These are phyloP conservation scores for Arthrobotrys iridis DNA, from an alignment of 2,329 filamentous ascomycete species.

Conservation along the genomic window DNA sequence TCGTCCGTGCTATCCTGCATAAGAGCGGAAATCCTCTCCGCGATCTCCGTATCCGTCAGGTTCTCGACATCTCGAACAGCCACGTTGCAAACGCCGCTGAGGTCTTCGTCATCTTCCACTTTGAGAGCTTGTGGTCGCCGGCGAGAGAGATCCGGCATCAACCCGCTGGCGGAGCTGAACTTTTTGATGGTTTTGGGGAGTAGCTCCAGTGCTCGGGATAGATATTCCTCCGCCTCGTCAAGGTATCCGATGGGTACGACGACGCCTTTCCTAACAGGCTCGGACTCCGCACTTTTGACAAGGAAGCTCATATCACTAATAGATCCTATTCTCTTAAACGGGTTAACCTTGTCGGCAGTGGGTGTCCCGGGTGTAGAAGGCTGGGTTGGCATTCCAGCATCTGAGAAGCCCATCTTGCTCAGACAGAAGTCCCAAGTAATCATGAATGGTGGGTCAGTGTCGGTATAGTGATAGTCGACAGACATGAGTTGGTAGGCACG, in stretches of 20 bases:
- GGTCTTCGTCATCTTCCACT: conserved; percentile 70
- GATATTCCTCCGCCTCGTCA: conserved; percentile 89
- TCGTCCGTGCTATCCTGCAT: conserved; percentile 85
- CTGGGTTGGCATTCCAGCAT: conserved; percentile 81
- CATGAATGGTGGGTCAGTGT: conserved; percentile 76
- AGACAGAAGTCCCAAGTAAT: conserved; percentile 96
- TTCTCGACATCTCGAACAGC: conserved; percentile 89
- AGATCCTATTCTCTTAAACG: conserved; percentile 86
- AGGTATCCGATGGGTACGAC: conserved; percentile 93
- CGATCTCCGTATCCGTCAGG: conserved; percentile 80
- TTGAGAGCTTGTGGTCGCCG: conserved; percentile 68
- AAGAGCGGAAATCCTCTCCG: conserved; percentile 77
- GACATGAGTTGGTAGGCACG: conserved; percentile 91
- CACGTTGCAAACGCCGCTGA: conserved; percentile 91
- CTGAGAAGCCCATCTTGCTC: conserved; percentile 88
- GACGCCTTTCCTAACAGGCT: conserved; percentile 88
- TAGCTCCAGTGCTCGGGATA: conserved; percentile 83
- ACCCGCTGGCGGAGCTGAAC: conserved; percentile 66
- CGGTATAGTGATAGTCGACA: conserved; percentile 83
- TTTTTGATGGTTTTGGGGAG: conserved; percentile 71
- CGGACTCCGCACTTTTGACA: conserved; percentile 74
- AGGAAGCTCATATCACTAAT: conserved; percentile 97
- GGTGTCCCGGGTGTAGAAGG: conserved; percentile 87
- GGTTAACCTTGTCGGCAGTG: conserved; percentile 68
- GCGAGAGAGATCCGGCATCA: conserved; percentile 78